Evolutionary conservation across 345 rosid genomes (phyloP).

Genomic region (Citrus hindsii): DNA sequence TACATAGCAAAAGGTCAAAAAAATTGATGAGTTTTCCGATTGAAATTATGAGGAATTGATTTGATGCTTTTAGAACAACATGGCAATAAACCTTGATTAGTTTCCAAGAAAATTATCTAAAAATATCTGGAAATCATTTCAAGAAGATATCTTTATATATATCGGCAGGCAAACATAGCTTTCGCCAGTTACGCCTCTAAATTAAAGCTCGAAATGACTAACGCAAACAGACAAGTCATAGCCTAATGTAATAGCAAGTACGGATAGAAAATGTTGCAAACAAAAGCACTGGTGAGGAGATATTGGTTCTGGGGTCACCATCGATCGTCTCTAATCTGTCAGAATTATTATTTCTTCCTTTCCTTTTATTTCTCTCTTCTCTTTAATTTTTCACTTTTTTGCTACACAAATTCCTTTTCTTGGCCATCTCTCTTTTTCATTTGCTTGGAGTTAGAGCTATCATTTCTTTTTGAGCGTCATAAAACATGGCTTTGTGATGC

Average conservation of each 20-base stretch:
- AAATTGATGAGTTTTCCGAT: neutral
- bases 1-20: neutral
- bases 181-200: slow-evolving; percentile 21
- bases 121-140: neutral
- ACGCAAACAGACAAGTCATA: slow-evolving; percentile 6
- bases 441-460: neutral
- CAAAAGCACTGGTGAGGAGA: neutral
- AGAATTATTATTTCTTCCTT: slow-evolving; percentile 6
- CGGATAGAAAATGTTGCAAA: neutral
- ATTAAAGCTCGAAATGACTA: slow-evolving; percentile 1
- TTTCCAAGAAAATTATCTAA: neutral
- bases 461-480: neutral
- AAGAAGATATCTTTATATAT: neutral
- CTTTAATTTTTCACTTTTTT: neutral
- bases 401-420: neutral
- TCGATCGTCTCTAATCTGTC: neutral
- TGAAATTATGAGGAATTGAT: neutral
- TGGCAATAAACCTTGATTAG: neutral
- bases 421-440: neutral
- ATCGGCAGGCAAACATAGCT: slow-evolving; percentile 2
- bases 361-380: neutral
- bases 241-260: neutral
- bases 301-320: neutral
- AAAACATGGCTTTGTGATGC: neutral
- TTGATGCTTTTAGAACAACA: neutral